These are phyloP conservation scores for Eremothecium coryli DNA, from an alignment of 1,139 yeast species.

Conservation along the genomic window DNA sequence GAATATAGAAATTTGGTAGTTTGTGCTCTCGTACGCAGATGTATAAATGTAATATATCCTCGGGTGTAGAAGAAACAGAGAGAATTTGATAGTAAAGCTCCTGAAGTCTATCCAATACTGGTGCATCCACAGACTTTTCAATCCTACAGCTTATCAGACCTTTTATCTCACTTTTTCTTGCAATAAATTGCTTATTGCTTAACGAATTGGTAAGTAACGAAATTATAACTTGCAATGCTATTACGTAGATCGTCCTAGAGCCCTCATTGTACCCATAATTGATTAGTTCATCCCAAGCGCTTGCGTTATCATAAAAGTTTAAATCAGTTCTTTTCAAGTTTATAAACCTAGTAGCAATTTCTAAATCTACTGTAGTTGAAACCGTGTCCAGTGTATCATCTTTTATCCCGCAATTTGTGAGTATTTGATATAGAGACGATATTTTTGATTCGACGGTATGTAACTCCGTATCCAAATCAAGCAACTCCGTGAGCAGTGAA, in stretches of 20 bases:
- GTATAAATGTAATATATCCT: conserved; percentile 15
- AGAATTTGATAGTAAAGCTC: conserved; percentile 13
- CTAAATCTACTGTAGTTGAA: conserved; percentile 14
- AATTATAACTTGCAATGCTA: conserved; percentile 16
- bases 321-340: conserved; percentile 13
- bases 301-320: conserved; percentile 10
- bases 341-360: conserved; percentile 10
- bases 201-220: conserved; percentile 15
- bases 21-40: conserved; percentile 8
- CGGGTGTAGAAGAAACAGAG: conserved; percentile 13
- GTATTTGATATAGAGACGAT: conserved; percentile 1
- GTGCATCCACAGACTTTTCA: conserved; percentile 1
- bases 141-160: conserved; percentile 7
- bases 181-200: conserved; percentile 16
- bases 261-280: conserved; percentile 7
- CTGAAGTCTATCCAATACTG: conserved; percentile 5
- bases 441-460: conserved; percentile 1
- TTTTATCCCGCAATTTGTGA: conserved; percentile 3
- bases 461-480: conserved; percentile 3
- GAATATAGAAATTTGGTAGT: conserved; percentile 8
- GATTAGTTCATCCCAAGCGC: conserved; percentile 10
- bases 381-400: conserved; percentile 5
- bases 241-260: conserved; percentile 8
- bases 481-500: conserved; percentile 3
- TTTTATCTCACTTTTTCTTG: conserved; percentile 10